Evolutionary conservation across 371 early-diverging fungal species (phyloP).

Genomic region (Mucor indicus): DNA sequence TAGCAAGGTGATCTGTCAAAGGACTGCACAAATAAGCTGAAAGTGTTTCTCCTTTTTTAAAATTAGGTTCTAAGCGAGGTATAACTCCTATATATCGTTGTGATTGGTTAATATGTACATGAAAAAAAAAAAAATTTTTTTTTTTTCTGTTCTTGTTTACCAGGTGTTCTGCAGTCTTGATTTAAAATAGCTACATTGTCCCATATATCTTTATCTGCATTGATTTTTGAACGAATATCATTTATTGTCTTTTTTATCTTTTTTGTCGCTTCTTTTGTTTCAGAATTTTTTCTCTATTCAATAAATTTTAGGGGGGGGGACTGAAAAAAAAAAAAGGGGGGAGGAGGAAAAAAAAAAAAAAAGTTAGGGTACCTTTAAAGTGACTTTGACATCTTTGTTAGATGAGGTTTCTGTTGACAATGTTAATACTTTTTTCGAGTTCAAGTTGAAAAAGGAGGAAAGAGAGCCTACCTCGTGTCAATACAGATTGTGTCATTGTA

Average conservation of each 20-base stretch:
- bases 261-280: background rate
- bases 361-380: conserved; percentile 6
- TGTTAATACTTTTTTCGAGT: background rate
- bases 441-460: too few relatives aligned
- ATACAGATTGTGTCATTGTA: conserved; percentile 11
- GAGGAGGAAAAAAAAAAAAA: background rate
- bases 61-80: conserved; percentile 39
- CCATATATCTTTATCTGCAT: conserved; percentile 32
- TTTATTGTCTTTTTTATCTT: background rate
- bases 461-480: conserved; percentile 5
- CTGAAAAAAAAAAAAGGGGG: too few relatives aligned
- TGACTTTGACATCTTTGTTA: conserved; percentile 7
- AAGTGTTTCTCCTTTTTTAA: conserved; percentile 28
- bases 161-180: conserved; percentile 30
- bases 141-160: conserved; percentile 14
- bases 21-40: conserved; percentile 45
- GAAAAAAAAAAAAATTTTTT: background rate
- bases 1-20: conserved; percentile 40
- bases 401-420: background rate
- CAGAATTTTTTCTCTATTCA: conserved; percentile 8
- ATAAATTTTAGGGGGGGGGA: background rate
- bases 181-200: conserved; percentile 20
- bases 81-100: conserved; percentile 30
- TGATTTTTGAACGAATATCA: conserved; percentile 14
- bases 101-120: background rate